Base-by-base conservation (phyloP, 768 basidiomycete species). In the Lanmaoa pseudosensibilis region DNA sequence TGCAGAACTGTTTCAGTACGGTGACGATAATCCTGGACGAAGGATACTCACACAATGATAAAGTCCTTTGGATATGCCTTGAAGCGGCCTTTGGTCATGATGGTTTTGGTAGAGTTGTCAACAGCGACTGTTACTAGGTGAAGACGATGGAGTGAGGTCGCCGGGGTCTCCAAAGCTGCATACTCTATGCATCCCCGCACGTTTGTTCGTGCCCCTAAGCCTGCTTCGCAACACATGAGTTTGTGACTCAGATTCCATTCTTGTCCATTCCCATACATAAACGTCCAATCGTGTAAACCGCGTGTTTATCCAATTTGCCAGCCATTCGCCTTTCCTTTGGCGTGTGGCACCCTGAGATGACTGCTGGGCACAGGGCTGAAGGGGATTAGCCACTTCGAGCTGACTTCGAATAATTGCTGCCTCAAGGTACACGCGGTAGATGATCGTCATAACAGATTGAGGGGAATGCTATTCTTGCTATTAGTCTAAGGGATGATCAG, bases 21-120 rank as follows among this genome's bases (percentile, higher is more conserved):
- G 12, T n/a, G 19, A 23, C 16, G 5, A 38, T 19, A n/a, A 4
- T 11, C 4, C 2, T 10, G 5, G 16, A 32, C 1, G 18, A 27
- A 5, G 12, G 25, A 4, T 25, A 45, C 60, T 23, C 39, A 66
- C 60, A 55, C 41, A 18, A 66, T 45, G 23, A 65, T 34, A 0
- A 52, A 38, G 53, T 65, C 64, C 0, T 38, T 47, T 15, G 54
- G 57, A 1, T 41, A 3, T 10, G 53, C 18, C 1, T 19, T 55
- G 55, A 57, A 63, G 3, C 23, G 1, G 4, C 30, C 5, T 32
- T 5, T 34, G 18, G 0, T 0, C 54, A 63, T 54, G 18, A 16
- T 49, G 10, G 3, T 32, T 25, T 44, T 19, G 15, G 3, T 3
- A 16, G 39, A 15, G 18, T 11, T 2, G 13, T 44, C 16, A 1